Evolutionary conservation across 208 protist species (phyloP), one percentile per base, ranked within the genome.

Genomic region (Herpetomonas samuelpessoai): DNA sequence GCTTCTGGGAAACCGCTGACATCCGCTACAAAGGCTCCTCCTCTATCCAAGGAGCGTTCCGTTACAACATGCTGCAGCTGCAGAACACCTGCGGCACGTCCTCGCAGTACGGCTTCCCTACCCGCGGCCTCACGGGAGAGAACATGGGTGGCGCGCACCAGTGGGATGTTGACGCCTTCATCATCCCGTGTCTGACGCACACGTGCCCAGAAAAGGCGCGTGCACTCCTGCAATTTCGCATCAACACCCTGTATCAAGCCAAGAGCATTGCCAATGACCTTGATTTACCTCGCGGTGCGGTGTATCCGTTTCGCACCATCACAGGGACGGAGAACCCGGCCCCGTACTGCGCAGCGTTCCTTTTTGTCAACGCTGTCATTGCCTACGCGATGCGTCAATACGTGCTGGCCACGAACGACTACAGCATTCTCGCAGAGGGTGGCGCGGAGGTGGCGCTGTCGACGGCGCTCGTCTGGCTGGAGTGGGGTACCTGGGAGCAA

Each of bases 161-260:
- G 57, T 97, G 92, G 89, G 92, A 95, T 51, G 83, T 93, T 24
- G 92, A 97, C 39, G 85, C 86, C 18, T 68, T 95, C 41, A 75
- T 95, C 35, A 59, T 95, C 27, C 92, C 92, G 0, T 91, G 88
- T 35, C 81, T 97, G 56, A 62, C 85, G 14, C 87, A 97, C 71
- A 68, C 76, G n/a, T 78, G 75, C 28, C 92, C 92, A 0, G 62
- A 81, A 35, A 79, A 74, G 30, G 88, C 88, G 30, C 79, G 86
- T 2, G 62, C 77, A 26, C 58, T 97, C 55, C 57, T 97, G 50
- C 71, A 91, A 60, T 97, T 97, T 54, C 86, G 92, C 51, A 86
- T 93, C 54, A 60, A 81, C 44, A 92, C 81, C 1, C 74, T 97
- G 39, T 70, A 78, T 28, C 69, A 93, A 46, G 92, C 92, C 39